Evolutionary conservation across 805 yeast species (phyloP).

Genomic region (Hanseniaspora clermontiae): DNA sequence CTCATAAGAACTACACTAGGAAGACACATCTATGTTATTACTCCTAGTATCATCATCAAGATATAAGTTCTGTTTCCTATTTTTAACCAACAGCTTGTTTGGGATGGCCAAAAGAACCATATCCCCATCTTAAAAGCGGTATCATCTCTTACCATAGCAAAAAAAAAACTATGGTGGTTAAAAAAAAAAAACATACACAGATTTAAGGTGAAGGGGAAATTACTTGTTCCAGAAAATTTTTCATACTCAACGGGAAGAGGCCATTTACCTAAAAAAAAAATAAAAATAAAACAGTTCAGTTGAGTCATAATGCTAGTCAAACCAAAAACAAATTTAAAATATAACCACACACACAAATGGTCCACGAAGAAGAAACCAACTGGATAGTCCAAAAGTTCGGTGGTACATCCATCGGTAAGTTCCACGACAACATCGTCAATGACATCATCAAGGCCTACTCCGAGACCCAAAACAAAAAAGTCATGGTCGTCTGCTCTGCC

Average conservation of each 20-base stretch:
- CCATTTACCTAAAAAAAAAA: not conserved
- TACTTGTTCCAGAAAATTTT: too few species aligned
- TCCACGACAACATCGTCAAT: slow-evolving; percentile 71
- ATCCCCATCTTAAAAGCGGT: too few species aligned
- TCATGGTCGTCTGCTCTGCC: slow-evolving; percentile 93
- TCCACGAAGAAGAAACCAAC: slow-evolving; percentile 22
- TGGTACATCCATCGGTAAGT: slow-evolving; percentile 94
- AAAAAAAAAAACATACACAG: too few species aligned
- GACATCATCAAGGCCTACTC: slow-evolving; percentile 65
- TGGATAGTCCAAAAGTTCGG: slow-evolving; percentile 93
- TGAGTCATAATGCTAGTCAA: not conserved
- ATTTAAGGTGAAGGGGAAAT: not conserved
- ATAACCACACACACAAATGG: not conserved
- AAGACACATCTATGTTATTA: too few species aligned
- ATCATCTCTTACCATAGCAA: too few species aligned
- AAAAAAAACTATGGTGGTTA: not conserved
- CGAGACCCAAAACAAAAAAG: slow-evolving; percentile 34
- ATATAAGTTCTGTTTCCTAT: too few species aligned
- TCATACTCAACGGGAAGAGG: not conserved
- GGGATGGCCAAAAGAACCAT: too few species aligned
- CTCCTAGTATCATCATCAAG: too few species aligned
- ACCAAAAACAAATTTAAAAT: not conserved
- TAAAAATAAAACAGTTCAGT: too few species aligned
- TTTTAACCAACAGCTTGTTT: too few species aligned
- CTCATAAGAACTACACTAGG: too few species aligned